Conservation (phyloP, 202 grass and related monocot genomes). For the Panicum virgatum region DNA sequence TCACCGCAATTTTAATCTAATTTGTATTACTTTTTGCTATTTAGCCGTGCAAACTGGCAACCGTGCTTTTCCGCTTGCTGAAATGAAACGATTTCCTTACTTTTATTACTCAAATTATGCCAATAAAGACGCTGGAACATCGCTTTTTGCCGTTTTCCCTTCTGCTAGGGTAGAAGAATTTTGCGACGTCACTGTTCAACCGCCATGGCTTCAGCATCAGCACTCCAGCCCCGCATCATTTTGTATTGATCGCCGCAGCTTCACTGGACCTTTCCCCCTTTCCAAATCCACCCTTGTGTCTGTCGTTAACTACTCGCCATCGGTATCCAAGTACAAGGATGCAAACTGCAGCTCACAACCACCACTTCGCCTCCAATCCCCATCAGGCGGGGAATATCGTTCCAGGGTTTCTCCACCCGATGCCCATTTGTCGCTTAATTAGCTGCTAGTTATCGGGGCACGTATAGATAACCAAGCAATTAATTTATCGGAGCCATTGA, state of each 20-base stretch:
- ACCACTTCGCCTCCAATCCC: background rate
- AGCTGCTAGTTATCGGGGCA: background rate
- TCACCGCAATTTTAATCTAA: constrained; percentile 60
- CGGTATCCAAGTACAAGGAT: background rate
- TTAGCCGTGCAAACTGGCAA: no score
- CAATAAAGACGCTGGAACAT: no score
- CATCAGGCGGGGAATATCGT: background rate
- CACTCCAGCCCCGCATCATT: no score
- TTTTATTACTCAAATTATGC: no score
- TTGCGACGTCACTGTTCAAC: no score
- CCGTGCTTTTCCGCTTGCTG: no score
- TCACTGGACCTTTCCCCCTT: no score
- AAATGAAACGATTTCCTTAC: no score
- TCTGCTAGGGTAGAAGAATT: background rate
- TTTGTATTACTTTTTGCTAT: no score
- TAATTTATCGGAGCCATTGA: constrained; percentile 14
- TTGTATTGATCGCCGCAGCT: no score
- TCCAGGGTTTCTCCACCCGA: constrained; percentile 14
- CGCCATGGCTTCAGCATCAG: no score
- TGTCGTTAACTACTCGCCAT: background rate
- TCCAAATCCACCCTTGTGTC: no score
- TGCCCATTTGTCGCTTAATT: constrained; percentile 39
- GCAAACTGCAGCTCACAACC: background rate
- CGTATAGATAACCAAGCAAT: background rate
- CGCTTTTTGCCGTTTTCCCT: background rate